These are phyloP conservation scores for Porphyrellus sp. DNA, from an alignment of 1,284 basidiomycete species.

Conservation along the genomic window DNA sequence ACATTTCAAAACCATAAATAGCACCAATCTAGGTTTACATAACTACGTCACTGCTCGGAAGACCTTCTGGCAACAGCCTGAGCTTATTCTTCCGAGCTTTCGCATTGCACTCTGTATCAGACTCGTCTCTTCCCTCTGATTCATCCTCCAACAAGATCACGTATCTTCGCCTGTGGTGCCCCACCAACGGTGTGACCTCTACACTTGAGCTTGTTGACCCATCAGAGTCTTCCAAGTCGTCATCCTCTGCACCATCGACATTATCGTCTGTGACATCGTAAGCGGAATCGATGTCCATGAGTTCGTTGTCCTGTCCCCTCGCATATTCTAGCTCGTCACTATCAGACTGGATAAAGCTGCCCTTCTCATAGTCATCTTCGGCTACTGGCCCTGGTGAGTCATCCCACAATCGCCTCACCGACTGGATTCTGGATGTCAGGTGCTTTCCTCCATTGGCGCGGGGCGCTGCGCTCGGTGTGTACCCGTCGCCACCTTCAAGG, in stretches of 20 bases:
- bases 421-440: conserved; percentile 14
- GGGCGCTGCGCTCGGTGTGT: conserved; percentile 11
- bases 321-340: neutral
- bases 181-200: neutral
- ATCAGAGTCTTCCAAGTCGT: neutral
- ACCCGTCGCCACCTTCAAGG: conserved; percentile 10
- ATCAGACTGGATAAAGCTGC: conserved; percentile 17
- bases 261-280: no score
- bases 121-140: neutral
- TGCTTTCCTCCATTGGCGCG: conserved; percentile 1
- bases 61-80: neutral
- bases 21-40: neutral
- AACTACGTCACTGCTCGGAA: neutral
- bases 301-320: neutral
- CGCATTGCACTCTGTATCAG: no score
- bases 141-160: conserved; percentile 6
- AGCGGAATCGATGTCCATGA: neutral
- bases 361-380: conserved; percentile 13
- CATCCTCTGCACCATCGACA: neutral
- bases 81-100: conserved; percentile 10
- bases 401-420: conserved; percentile 19
- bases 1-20: no score
- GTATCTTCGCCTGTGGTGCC: neutral
- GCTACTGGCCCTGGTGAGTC: conserved; percentile 11
- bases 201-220: neutral